phyloP scores from a whole-genome alignment of 2,329 filamentous ascomycete species.

The Aspergillus tanneri region DNA sequence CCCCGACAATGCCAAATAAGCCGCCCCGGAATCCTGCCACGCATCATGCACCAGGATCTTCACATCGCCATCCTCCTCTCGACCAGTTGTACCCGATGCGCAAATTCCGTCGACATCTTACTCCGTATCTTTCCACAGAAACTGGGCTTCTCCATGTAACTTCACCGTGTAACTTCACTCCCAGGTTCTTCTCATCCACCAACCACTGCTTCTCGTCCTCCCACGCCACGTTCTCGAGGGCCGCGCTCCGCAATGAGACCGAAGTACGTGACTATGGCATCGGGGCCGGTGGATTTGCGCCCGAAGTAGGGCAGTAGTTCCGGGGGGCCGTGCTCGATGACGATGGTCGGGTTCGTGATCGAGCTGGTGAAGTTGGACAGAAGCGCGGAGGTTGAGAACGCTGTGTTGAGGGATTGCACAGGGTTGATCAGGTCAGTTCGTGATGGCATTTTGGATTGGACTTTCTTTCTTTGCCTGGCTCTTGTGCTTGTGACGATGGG shows the following conservation, averaged over 20 bases:
- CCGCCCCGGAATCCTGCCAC: constrained; percentile 48
- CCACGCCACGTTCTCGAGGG: constrained; percentile 40
- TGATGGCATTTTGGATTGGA: constrained; percentile 17
- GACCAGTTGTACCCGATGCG: constrained; percentile 40
- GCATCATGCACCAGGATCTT: constrained; percentile 44
- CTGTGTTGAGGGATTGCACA: constrained; percentile 30
- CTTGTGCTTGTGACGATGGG: no score
- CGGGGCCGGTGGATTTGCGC: constrained; percentile 38
- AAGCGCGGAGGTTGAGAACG: constrained; percentile 33
- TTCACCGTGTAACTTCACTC: constrained; percentile 27
- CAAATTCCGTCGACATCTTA: constrained; percentile 45
- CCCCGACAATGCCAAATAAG: constrained; percentile 39
- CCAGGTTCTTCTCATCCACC: constrained; percentile 31
- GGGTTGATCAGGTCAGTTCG: constrained; percentile 23
- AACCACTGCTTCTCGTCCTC: constrained; percentile 37
- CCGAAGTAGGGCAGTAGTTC: constrained; percentile 45
- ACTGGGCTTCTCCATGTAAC: constrained; percentile 36
- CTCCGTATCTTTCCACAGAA: constrained; percentile 34
- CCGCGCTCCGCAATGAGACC: constrained; percentile 27
- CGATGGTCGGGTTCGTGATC: constrained; percentile 24
- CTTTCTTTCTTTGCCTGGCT: no score
- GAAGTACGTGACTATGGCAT: constrained; percentile 41
- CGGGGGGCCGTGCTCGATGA: constrained; percentile 43
- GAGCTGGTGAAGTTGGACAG: constrained; percentile 37
- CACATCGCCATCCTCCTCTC: constrained; percentile 10